Percentiles rank a stretch among this genome's conserved stretches.
Conservation (phyloP, 805 yeast species). For the Lachancea meyersii region DNA sequence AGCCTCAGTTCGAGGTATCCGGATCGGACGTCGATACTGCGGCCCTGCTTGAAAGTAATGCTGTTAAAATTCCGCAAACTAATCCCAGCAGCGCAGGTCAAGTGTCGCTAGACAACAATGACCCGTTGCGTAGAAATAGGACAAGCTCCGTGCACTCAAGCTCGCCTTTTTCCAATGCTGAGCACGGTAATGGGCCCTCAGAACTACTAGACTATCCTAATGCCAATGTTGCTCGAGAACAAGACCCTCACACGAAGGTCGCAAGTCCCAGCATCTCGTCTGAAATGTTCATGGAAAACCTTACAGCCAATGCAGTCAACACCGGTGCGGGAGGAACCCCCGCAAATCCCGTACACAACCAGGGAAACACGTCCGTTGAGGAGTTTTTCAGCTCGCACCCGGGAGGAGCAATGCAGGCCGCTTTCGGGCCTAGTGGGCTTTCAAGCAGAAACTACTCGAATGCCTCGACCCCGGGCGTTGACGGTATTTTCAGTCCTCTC, state of each 20-base stretch:
- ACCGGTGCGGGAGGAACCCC: constrained; percentile 15
- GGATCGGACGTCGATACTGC: constrained; percentile 30
- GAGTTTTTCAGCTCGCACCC: constrained; percentile 42
- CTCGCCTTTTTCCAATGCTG: constrained; percentile 17
- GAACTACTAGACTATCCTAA: background rate
- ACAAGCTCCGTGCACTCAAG: constrained; percentile 24
- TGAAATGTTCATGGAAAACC: constrained; percentile 31
- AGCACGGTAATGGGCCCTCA: background rate
- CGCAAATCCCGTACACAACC: constrained; percentile 21
- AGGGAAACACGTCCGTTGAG: constrained; percentile 41
- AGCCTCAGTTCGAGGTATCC: constrained; percentile 50
- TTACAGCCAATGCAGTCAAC: constrained; percentile 33
- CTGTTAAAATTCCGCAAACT: constrained; percentile 15
- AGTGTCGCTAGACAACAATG: constrained; percentile 3
- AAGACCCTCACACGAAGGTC: constrained; percentile 3
- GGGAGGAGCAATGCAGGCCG: constrained; percentile 6
- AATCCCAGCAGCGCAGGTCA: constrained; percentile 4
- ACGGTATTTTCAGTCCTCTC: constrained; percentile 6
- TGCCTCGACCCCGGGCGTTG: constrained; percentile 11
- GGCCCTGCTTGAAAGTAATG: constrained; percentile 26
- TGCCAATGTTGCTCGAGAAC: background rate
- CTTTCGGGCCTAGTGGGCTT: constrained; percentile 6
- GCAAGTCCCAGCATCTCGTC: constrained; percentile 21
- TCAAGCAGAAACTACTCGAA: constrained; percentile 10
- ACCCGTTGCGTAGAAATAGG: constrained; percentile 15